Evolutionary conservation across 345 rosid species (phyloP).

Genomic region (Physaria fendleri): DNA sequence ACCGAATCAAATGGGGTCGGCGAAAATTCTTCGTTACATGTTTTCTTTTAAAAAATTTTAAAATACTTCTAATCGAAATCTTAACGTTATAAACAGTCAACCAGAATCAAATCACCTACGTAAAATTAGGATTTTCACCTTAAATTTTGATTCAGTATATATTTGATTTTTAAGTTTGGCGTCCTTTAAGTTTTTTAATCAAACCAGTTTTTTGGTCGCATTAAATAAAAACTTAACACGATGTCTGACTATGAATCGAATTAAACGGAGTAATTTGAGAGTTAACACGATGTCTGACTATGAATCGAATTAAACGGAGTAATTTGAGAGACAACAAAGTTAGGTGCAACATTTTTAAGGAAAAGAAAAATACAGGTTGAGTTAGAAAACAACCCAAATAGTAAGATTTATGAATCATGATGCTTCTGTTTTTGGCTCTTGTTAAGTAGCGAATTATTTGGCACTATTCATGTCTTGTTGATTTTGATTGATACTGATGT

Average conservation of each 20-base stretch:
- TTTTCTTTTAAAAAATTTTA: neutral
- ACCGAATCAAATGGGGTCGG: conserved; percentile 23
- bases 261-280: neutral
- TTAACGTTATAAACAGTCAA: neutral
- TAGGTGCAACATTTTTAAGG: neutral
- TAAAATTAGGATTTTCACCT: neutral
- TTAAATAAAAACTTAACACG: neutral
- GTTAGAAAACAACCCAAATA: neutral
- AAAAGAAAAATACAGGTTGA: neutral
- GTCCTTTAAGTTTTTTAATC: neutral
- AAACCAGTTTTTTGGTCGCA: neutral
- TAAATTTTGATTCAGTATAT: neutral
- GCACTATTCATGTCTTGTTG: neutral
- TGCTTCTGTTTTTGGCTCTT: neutral
- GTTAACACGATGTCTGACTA: neutral
- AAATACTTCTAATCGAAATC: neutral
- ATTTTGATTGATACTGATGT: neutral
- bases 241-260: neutral
- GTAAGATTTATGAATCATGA: too few relatives aligned
- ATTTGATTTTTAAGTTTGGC: neutral
- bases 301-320: neutral
- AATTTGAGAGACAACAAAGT: neutral
- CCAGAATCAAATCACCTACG: neutral
- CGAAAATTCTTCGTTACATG: conserved; percentile 1
- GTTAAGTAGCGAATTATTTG: neutral